Base-by-base conservation (phyloP, 176 grass and related monocot genomes). In the Rhynchospora breviuscula region DNA sequence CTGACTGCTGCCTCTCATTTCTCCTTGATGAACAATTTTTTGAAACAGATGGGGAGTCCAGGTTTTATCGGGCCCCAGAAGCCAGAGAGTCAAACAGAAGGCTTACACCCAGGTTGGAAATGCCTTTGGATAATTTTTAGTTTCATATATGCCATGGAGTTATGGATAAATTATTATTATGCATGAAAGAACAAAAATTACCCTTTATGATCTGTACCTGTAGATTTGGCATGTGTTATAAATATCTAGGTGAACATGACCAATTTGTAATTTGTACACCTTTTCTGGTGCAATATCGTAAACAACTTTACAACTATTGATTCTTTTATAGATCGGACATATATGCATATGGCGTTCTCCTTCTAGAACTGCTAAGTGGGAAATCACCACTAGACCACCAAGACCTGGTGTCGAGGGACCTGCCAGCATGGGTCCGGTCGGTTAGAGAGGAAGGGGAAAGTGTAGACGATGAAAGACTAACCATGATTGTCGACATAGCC, bases 1-100 rank as follows among this genome's bases (percentile, higher is more conserved):
- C 96, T 0, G 96, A 99, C 83, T 90, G 94, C 59, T 99, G 96
- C 48, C 51, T 99, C 29, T 89, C 93, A 8, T 95, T 95, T 79
- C 91, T 99, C 44, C 81, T 95, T 19, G 91, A 82, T 31, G 80
- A 82, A 26, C 80, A 99, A 73, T 90, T 87, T 87, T 88, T 88
- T 45, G 93, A 89, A 62, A 66, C 80, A 6, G 89, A 95, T 64
- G 89, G 86, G 2, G 85, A 89, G 8, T 87, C 70, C 7, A 86
- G 79, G 22, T 82, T 29, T 7, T 95, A 95, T 56, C 83, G 89
- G 88, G 96, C 91, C 31, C 96, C 96, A 6, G 96, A 99, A 89
- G 88, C 86, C 44, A 91, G 77, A 63, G 89, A 88, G 8, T 99
- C 96, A 7, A 95, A 91, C 79, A 86, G 84, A 67, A 87, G 83